Evolutionary conservation across 768 basidiomycete species (phyloP).

Genomic region (Neoboletus brunneissimus): DNA sequence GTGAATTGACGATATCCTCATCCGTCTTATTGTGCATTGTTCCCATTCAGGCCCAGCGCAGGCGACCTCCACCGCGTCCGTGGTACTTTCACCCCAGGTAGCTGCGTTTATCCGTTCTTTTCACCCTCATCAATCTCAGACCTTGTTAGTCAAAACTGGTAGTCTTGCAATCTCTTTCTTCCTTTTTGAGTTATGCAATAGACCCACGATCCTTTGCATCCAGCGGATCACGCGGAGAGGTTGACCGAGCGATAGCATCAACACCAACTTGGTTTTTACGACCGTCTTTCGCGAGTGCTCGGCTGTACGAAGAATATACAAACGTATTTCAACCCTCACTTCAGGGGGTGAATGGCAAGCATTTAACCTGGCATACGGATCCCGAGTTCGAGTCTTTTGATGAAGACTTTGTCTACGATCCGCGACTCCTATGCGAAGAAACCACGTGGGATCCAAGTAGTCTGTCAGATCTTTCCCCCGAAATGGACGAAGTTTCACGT

Average conservation of each 20-base stretch:
- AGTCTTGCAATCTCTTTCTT: constrained; percentile 68
- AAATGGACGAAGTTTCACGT: constrained; percentile 15
- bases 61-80: constrained; percentile 62
- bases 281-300: constrained; percentile 51
- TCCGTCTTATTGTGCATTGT: background rate
- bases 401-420: constrained; percentile 32
- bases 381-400: constrained; percentile 23
- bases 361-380: constrained; percentile 26
- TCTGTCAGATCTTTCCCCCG: constrained; percentile 26
- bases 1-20: background rate
- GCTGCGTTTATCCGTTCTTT: background rate
- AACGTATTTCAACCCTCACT: constrained; percentile 36
- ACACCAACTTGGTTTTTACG: constrained; percentile 64
- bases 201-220: constrained; percentile 18
- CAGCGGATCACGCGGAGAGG: constrained; percentile 13
- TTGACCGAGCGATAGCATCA: constrained; percentile 11
- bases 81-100: constrained; percentile 64
- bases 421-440: constrained; percentile 13
- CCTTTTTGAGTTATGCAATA: constrained; percentile 57
- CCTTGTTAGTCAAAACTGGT: constrained; percentile 66
- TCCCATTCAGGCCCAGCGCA: constrained; percentile 25
- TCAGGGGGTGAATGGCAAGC: constrained; percentile 13
- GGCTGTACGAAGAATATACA: constrained; percentile 56
- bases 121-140: constrained; percentile 3
- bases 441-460: constrained; percentile 35